These are phyloP conservation scores for Podospora australis DNA, from an alignment of 495 filamentous ascomycete genomes.

Conservation along the genomic window DNA sequence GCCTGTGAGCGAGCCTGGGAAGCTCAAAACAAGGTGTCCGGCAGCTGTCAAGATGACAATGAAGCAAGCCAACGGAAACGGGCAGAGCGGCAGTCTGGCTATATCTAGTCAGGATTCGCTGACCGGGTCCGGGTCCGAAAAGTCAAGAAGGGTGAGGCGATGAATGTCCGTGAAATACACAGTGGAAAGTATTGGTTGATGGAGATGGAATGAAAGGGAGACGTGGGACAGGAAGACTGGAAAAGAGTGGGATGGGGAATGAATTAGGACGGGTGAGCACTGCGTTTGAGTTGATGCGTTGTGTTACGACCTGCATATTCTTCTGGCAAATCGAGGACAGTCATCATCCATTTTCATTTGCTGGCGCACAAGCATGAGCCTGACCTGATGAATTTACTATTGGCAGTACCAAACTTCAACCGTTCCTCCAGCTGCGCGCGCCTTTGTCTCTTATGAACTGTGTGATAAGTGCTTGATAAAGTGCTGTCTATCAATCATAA, in stretches of 20 bases:
- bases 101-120: not conserved
- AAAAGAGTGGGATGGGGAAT: not conserved
- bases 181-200: not conserved
- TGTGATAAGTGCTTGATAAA: too few relatives aligned
- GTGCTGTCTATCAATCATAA: too few relatives aligned
- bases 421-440: too few relatives aligned
- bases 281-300: conserved; percentile 1
- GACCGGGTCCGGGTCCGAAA: not conserved
- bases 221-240: not conserved
- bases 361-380: too few relatives aligned
- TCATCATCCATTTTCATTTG: too few relatives aligned
- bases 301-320: not conserved
- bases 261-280: too few relatives aligned
- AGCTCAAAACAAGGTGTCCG: too few relatives aligned
- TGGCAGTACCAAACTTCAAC: too few relatives aligned
- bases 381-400: too few relatives aligned
- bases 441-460: too few relatives aligned
- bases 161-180: not conserved
- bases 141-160: not conserved
- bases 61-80: not conserved
- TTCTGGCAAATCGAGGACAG: too few relatives aligned
- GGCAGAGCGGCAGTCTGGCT: not conserved
- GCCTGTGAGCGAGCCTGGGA: conserved; percentile 15
- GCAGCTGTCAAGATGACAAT: conserved; percentile 4
- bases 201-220: not conserved